These are phyloP conservation scores for Paxillus involutus DNA, from an alignment of 768 basidiomycete genomes.

Conservation along the genomic window DNA sequence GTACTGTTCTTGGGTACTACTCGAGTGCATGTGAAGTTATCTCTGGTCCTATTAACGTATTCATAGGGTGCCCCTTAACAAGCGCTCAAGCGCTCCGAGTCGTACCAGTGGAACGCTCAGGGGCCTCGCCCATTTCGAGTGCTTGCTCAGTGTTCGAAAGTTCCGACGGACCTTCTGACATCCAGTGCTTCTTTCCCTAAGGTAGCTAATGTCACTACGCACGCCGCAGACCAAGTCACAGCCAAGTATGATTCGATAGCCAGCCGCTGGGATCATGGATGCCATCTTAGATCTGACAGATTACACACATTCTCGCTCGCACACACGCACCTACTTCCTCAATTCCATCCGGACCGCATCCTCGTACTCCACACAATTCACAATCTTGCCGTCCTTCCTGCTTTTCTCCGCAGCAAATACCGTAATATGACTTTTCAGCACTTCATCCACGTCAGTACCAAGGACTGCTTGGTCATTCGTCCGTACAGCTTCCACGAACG, in stretches of 20 bases:
- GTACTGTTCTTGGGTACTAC: conserved; percentile 6
- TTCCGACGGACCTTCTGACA: background rate
- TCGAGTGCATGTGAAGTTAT: conserved; percentile 32
- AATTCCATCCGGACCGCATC: conserved; percentile 40
- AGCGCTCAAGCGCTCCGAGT: background rate
- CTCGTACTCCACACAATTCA: conserved; percentile 72
- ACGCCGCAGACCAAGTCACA: background rate
- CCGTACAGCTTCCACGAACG: conserved; percentile 77
- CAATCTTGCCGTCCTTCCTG: conserved; percentile 63
- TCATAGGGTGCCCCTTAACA: background rate
- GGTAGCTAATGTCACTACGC: background rate
- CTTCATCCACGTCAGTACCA: conserved; percentile 65
- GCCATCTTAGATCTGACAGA: background rate
- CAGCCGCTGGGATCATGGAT: background rate
- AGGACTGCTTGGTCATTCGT: conserved; percentile 61
- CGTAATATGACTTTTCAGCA: conserved; percentile 75
- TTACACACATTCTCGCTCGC: background rate
- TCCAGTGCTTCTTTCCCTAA: too few relatives aligned
- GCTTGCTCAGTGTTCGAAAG: background rate
- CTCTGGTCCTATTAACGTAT: too few relatives aligned
- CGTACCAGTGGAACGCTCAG: too few relatives aligned
- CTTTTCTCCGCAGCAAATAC: conserved; percentile 89
- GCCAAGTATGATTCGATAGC: background rate
- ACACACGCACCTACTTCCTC: background rate
- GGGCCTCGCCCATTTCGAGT: too few relatives aligned